phyloP scores from a whole-genome alignment of 176 grass and related monocot genomes.

The Rhynchospora pubera region DNA sequence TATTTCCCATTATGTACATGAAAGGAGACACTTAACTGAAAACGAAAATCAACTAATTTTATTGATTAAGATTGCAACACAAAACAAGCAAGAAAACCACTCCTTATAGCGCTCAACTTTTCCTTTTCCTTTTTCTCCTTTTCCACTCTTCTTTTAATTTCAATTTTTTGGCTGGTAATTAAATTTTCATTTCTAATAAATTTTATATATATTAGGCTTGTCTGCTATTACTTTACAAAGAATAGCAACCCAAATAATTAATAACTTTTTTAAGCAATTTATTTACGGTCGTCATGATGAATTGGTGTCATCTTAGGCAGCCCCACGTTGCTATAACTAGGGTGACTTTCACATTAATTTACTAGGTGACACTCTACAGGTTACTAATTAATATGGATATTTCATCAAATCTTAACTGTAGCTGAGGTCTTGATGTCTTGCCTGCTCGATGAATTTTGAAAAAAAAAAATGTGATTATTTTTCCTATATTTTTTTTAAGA shows the following conservation, averaged over 20 bases:
- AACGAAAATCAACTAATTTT: constrained; percentile 1
- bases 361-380: not conserved
- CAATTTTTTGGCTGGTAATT: too few species aligned
- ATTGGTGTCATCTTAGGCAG: not conserved
- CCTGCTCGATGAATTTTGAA: not conserved
- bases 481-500: too few species aligned
- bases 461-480: not conserved
- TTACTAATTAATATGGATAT: not conserved
- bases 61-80: not conserved
- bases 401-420: not conserved
- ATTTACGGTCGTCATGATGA: not conserved
- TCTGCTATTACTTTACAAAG: too few species aligned
- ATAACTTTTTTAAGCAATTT: not conserved
- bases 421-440: not conserved
- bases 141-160: too few species aligned
- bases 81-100: too few species aligned
- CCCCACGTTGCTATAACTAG: not conserved
- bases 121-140: too few species aligned
- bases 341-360: not conserved
- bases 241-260: not conserved
- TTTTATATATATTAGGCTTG: too few species aligned
- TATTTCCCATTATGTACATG: not conserved
- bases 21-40: not conserved
- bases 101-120: too few species aligned
- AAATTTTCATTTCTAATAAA: too few species aligned